phyloP scores from a whole-genome alignment of 805 yeast species.

The Candida hungchunana region DNA sequence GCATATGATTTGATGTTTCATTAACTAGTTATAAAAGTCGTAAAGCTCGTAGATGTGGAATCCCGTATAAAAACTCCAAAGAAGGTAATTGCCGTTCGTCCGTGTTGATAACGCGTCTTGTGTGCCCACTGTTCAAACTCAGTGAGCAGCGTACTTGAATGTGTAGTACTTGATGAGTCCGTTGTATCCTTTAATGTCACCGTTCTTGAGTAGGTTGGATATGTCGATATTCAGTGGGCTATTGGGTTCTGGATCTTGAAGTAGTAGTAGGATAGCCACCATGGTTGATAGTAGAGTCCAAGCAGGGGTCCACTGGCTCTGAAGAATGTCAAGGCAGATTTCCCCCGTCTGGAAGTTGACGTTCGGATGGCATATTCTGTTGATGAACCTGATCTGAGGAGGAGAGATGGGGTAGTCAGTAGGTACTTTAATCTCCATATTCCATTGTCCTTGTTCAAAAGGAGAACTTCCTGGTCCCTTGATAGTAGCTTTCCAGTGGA shows the following conservation, averaged over 20 bases:
- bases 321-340: constrained; percentile 64
- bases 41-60: too few species aligned
- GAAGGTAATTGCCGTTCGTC: not conserved
- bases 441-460: constrained; percentile 51
- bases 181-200: constrained; percentile 40
- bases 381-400: constrained; percentile 47
- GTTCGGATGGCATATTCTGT: constrained; percentile 44
- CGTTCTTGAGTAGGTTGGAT: constrained; percentile 52
- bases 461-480: constrained; percentile 50
- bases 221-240: constrained; percentile 69
- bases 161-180: constrained; percentile 40
- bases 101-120: too few species aligned
- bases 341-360: constrained; percentile 54
- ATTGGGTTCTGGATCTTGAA: constrained; percentile 65
- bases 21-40: too few species aligned
- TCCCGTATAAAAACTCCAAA: too few species aligned
- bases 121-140: too few species aligned
- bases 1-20: too few species aligned
- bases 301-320: constrained; percentile 66
- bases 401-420: constrained; percentile 53
- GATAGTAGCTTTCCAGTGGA: constrained; percentile 48
- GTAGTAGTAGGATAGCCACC: constrained; percentile 51
- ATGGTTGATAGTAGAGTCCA: constrained; percentile 57
- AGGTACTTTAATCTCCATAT: constrained; percentile 42
- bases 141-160: constrained; percentile 18